Conservation (phyloP, 2,329 filamentous ascomycete species). For the Blastomyces silverae region DNA sequence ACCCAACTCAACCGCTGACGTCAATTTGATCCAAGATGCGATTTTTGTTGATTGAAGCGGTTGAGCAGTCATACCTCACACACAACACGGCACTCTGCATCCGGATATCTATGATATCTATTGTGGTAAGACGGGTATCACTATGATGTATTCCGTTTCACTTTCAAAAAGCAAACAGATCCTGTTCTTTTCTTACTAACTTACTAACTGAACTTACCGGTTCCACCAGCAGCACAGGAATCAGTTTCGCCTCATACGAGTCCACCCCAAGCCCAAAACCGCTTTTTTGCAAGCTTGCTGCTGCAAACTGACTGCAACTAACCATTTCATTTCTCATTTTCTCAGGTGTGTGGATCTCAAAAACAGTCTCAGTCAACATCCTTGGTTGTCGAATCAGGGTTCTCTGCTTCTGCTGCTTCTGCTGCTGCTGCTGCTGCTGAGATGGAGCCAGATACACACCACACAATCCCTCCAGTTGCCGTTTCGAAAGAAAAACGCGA, state of each 20-base stretch:
- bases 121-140: conserved; percentile 6
- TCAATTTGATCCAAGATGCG: too few species aligned
- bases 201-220: neutral
- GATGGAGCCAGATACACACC: too few species aligned
- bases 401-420: too few species aligned
- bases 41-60: too few species aligned
- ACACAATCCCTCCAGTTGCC: neutral
- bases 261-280: neutral
- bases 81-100: too few species aligned
- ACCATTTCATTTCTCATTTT: neutral
- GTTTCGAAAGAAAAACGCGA: too few species aligned
- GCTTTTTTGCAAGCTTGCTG: neutral
- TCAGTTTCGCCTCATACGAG: too few species aligned
- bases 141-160: conserved; percentile 7
- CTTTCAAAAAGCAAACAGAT: neutral
- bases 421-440: too few species aligned
- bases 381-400: neutral
- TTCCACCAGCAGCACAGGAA: neutral
- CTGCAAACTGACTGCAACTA: conserved; percentile 1
- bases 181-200: neutral
- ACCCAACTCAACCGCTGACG: neutral
- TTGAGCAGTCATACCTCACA: too few species aligned
- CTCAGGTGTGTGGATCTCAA: neutral
- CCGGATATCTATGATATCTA: too few species aligned
- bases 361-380: neutral